phyloP scores from a whole-genome alignment of 176 grass and related monocot genomes.

The Oryza meridionalis region DNA sequence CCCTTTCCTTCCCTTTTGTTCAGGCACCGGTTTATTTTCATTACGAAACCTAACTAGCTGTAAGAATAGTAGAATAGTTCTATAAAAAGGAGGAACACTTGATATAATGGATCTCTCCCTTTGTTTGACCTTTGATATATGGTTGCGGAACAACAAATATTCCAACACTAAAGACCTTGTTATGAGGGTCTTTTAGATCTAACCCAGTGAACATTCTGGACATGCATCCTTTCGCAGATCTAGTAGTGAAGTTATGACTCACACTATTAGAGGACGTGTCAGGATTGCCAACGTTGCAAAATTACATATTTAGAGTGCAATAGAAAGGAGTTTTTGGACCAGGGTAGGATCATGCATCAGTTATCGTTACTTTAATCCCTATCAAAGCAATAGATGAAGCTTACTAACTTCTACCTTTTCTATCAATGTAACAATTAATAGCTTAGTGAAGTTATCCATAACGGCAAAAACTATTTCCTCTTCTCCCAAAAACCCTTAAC shows the following conservation, averaged over 20 bases:
- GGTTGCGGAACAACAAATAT: not conserved
- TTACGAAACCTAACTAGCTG: not conserved
- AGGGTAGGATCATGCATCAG: not conserved
- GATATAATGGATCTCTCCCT: not conserved
- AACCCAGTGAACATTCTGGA: not conserved
- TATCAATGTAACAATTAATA: not conserved
- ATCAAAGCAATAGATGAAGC: not conserved
- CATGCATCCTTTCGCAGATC: not conserved
- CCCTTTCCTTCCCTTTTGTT: not conserved
- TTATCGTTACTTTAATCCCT: not conserved
- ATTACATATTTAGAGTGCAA: not conserved
- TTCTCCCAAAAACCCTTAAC: not conserved
- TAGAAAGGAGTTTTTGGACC: not conserved
- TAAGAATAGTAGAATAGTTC: not conserved
- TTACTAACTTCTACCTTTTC: not conserved
- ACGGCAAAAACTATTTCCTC: not conserved
- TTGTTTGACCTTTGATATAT: conserved; percentile 5
- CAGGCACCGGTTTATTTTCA: not conserved
- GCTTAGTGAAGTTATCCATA: not conserved
- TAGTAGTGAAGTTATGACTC: not conserved
- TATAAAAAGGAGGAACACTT: not conserved
- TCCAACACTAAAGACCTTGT: not conserved
- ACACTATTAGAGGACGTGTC: not conserved
- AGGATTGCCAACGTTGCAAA: not conserved
- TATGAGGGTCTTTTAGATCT: not conserved